Evolutionary conservation across 441 rosid genomes (phyloP).

Genomic region (Capsella rubella): DNA sequence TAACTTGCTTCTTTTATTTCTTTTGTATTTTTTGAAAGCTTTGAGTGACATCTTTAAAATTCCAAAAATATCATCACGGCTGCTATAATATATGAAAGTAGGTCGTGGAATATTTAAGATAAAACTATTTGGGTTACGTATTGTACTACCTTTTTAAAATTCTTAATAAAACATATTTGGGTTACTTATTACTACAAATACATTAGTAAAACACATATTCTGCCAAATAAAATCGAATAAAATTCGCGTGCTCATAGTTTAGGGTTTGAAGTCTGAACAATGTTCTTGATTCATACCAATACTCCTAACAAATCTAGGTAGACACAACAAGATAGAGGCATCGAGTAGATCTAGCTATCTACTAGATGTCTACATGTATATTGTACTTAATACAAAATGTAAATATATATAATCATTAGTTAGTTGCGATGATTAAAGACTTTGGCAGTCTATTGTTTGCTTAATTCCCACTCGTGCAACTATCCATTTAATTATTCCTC

Average conservation of each 20-base stretch:
- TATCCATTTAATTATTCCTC: constrained; percentile 23
- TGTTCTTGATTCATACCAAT: constrained; percentile 1
- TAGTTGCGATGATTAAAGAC: constrained; percentile 27
- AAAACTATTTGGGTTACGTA: not conserved
- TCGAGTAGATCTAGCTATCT: not conserved
- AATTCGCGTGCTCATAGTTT: not conserved
- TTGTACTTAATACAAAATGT: not conserved
- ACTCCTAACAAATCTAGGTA: not conserved
- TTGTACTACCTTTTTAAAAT: too few relatives aligned
- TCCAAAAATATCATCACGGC: not conserved
- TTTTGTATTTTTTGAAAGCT: too few relatives aligned
- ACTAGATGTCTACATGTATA: not conserved
- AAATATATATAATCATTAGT: constrained; percentile 10
- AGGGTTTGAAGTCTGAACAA: not conserved
- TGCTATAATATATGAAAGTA: not conserved
- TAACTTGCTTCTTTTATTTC: not conserved
- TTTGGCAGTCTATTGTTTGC: constrained; percentile 17
- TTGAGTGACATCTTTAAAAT: not conserved
- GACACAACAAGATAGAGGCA: not conserved
- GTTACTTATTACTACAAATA: not conserved
- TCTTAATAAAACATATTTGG: too few relatives aligned
- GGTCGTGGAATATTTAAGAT: not conserved
- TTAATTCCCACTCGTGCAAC: constrained; percentile 45
- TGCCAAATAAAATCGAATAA: not conserved
- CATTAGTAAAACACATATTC: too few relatives aligned